phyloP scores from a whole-genome alignment of 495 filamentous ascomycete species.

The Annulohypoxylon bovei region DNA sequence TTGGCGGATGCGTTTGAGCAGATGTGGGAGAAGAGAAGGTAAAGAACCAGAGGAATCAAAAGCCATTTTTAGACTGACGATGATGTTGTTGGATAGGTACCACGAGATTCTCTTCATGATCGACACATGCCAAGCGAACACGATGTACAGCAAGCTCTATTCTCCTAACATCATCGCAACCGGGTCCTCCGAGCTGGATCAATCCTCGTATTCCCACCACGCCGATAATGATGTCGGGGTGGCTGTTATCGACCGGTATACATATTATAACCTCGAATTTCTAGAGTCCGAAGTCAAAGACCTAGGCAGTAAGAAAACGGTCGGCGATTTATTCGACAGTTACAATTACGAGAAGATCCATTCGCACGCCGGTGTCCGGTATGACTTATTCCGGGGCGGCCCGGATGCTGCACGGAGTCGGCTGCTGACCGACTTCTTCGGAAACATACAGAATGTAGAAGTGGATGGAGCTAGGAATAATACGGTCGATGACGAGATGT shows the following conservation, averaged over 20 bases:
- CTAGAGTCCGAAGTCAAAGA: conserved; percentile 89
- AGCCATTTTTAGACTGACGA: conserved; percentile 21
- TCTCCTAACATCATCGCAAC: conserved; percentile 97
- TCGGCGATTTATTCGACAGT: conserved; percentile 94
- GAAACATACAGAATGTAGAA: conserved; percentile 97
- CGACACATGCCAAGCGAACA: conserved; percentile 98
- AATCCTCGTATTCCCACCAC: conserved; percentile 95
- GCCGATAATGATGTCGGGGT: conserved; percentile 98
- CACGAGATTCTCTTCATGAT: conserved; percentile 99
- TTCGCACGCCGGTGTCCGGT: conserved; percentile 87
- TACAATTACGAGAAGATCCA: conserved; percentile 97
- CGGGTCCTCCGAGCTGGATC: conserved; percentile 90
- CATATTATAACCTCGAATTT: conserved; percentile 98
- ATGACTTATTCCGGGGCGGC: conserved; percentile 88
- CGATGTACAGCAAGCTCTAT: conserved; percentile 98
- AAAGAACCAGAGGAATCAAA: conserved; percentile 26
- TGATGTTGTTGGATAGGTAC: conserved; percentile 59
- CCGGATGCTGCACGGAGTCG: conserved; percentile 76
- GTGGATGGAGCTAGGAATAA: conserved; percentile 69
- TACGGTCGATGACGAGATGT: conserved; percentile 78
- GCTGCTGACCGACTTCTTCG: conserved; percentile 94
- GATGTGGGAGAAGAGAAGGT: conserved; percentile 99
- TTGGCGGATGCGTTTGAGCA: conserved; percentile 97
- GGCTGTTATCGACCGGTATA: conserved; percentile 97
- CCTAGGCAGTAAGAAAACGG: conserved; percentile 80